A percentile compares a stretch with the other conserved stretches of the same genome.
These are phyloP conservation scores for Quercus engelmannii DNA, from an alignment of 306 rosid genomes.

Conservation along the genomic window DNA sequence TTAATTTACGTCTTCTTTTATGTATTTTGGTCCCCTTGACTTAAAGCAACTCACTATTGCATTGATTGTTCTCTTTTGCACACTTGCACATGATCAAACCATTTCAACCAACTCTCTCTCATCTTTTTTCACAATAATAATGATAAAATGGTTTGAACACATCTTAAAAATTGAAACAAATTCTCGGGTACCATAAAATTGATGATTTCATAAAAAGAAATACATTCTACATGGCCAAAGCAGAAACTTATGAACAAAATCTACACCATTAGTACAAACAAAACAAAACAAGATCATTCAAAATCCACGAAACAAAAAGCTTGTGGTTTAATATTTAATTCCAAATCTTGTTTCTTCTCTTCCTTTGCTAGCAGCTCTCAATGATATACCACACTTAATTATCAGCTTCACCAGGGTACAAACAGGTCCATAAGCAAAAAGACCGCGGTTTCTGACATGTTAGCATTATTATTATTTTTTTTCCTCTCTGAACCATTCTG, in stretches of 20 bases:
- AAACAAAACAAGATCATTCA: neutral
- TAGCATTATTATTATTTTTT: too few relatives aligned
- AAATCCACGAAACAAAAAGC: neutral
- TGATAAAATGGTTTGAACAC: neutral
- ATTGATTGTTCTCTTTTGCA: too few relatives aligned
- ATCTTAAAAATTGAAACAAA: neutral
- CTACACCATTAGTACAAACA: neutral
- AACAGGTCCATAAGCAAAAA: slow-evolving; percentile 85
- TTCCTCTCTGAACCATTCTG: slow-evolving; percentile 7
- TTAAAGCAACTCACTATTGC: too few relatives aligned
- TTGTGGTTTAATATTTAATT: neutral
- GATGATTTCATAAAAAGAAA: neutral
- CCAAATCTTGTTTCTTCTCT: neutral
- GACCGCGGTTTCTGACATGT: slow-evolving; percentile 57
- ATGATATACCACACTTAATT: too few relatives aligned
- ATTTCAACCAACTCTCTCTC: too few relatives aligned
- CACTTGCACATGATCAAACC: too few relatives aligned
- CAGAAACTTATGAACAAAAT: neutral
- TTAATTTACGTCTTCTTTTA: too few relatives aligned
- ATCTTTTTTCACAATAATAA: too few relatives aligned
- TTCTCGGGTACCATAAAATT: neutral
- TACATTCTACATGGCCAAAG: neutral
- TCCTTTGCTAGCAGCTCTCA: neutral
- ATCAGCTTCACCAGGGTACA: slow-evolving; percentile 54
- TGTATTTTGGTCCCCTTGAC: too few relatives aligned